Evolutionary conservation across 2,329 filamentous ascomycete species (phyloP), one percentile per base, ranked within the genome.

Genomic region (Paraphoma sp.): DNA sequence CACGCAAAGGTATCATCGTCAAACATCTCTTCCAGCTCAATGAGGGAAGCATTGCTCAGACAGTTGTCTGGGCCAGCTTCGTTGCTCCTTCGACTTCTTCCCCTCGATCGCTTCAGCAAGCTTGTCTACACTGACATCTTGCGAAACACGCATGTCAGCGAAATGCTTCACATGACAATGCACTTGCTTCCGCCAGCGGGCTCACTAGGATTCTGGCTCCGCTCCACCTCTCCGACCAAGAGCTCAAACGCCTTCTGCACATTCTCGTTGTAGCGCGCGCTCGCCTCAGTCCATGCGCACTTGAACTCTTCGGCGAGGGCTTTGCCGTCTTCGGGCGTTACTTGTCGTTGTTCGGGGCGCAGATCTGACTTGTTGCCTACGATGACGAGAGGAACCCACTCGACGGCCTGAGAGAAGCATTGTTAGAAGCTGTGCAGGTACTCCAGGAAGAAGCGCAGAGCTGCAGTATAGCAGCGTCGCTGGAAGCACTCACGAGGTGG

Each of bases 291-390:
- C 86, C 92, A 97, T 38, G 90, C 93, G 78, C 94, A 98, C 62
- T 92, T 88, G 77, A 96, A 90, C 78, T 95, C 91, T 70, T 94
- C 90, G 7, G 90, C 89, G 42, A 97, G 82, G 72, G 89, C 90
- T 76, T 90, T 90, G 66, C 93, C 95, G 68, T 97, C 91, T 63
- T 97, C 93, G 49, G 88, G 79, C 31, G 87, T 89, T 65, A 99
- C 93, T 79, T 98, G 93, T 66, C 95, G 90, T 80, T 97, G 93
- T 77, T 97, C 94, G 51, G 93, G 89, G 59, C 92, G 89, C 55
- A 99, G 83, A 78, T 99, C 95, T 75, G 89, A 93, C 83, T 99
- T 99, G 83, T 99, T 99, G 68, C 93, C 95, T 51, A 99, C 93
- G 60, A 99, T 89, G 68, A 96, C 92, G 68, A 98, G 89, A 9